Evolutionary conservation across 2,329 filamentous ascomycete species (phyloP).

Genomic region (Macrophomina phaseolina): DNA sequence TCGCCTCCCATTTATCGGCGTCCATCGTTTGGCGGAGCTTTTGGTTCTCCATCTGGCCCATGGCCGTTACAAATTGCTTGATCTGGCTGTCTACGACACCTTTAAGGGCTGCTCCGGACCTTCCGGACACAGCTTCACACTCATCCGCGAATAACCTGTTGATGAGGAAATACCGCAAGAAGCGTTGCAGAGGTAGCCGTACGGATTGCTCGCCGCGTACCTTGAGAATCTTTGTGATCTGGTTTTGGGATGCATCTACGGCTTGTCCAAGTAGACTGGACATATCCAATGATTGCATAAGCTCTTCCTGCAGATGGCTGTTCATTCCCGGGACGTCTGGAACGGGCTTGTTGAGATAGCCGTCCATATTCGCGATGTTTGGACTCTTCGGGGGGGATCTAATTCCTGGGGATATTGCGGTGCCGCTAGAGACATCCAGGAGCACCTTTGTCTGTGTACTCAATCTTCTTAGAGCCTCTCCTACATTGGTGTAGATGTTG

Average conservation of each 20-base stretch:
- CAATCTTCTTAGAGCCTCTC: slow-evolving; percentile 83
- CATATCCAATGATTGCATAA: slow-evolving; percentile 78
- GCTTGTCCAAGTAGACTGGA: slow-evolving; percentile 78
- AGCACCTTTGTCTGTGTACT: slow-evolving; percentile 92
- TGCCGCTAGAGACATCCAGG: slow-evolving; percentile 87
- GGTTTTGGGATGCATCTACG: slow-evolving; percentile 77
- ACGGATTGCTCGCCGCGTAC: slow-evolving; percentile 77
- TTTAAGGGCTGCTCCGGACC: slow-evolving; percentile 76
- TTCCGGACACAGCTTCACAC: slow-evolving; percentile 82
- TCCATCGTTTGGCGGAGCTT: slow-evolving; percentile 78
- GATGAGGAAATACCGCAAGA: slow-evolving; percentile 81
- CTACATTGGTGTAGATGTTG: slow-evolving; percentile 83
- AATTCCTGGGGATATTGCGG: slow-evolving; percentile 56
- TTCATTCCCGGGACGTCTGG: slow-evolving; percentile 30
- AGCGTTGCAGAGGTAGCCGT: slow-evolving; percentile 69
- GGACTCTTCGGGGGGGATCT: slow-evolving; percentile 58
- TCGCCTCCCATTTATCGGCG: slow-evolving; percentile 78
- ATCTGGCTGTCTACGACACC: slow-evolving; percentile 82
- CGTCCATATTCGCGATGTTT: slow-evolving; percentile 49
- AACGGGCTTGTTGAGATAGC: slow-evolving; percentile 38
- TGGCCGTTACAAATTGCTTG: slow-evolving; percentile 74
- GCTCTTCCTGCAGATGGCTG: slow-evolving; percentile 67
- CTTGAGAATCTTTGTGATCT: slow-evolving; percentile 76
- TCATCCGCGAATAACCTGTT: slow-evolving; percentile 86
- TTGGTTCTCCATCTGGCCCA: slow-evolving; percentile 75